Evolutionary conservation across 306 rosid species (phyloP).

Genomic region (Luffa acutangula): DNA sequence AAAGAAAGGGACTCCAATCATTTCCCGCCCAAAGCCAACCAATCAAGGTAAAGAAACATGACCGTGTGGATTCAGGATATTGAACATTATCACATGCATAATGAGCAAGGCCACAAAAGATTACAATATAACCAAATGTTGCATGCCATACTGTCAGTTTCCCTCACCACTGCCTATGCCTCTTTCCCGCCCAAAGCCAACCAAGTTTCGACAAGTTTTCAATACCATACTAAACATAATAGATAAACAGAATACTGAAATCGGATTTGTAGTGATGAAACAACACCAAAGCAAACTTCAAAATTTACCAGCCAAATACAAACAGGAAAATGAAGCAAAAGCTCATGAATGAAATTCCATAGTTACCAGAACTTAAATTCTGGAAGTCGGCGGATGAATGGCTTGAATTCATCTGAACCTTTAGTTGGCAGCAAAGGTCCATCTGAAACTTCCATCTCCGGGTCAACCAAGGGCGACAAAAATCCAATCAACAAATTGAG

Average conservation of each 20-base stretch:
- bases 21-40: too few relatives aligned
- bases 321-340: neutral
- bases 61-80: neutral
- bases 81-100: neutral
- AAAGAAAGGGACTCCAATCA: too few relatives aligned
- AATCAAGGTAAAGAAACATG: neutral
- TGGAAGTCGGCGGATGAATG: conserved; percentile 84
- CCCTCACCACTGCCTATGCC: neutral
- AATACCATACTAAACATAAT: neutral
- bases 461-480: conserved; percentile 78
- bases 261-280: neutral
- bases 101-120: neutral
- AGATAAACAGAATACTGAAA: neutral
- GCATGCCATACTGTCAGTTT: neutral
- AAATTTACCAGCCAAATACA: neutral
- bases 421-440: conserved; percentile 71
- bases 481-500: conserved; percentile 80
- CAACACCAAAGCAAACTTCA: neutral
- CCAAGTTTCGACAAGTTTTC: neutral
- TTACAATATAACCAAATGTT: neutral
- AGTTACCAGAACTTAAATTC: conserved; percentile 90
- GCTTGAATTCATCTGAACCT: conserved; percentile 86
- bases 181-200: neutral
- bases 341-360: conserved; percentile 3
- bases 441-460: conserved; percentile 56